Conservation (phyloP, 192 early-diverging fungal genomes). For the Rhizophlyctis rosea region DNA sequence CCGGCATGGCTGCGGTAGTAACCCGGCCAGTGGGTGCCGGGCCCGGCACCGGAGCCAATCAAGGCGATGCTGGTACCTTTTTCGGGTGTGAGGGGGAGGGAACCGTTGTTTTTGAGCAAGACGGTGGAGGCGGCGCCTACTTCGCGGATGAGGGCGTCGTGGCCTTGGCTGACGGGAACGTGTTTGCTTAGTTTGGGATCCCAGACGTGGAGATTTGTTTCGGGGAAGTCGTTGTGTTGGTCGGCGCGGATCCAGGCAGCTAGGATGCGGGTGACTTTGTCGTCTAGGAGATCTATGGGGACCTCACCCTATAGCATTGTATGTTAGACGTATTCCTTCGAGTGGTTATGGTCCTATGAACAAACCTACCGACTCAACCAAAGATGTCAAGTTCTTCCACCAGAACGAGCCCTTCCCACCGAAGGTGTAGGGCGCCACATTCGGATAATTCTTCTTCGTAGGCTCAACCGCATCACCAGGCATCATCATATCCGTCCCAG, state of each 20-base stretch:
- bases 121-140: conserved; percentile 49
- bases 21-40: conserved; percentile 28
- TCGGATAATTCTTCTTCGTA: conserved; percentile 1
- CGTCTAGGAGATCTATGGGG: conserved; percentile 32
- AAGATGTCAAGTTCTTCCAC: too few species aligned
- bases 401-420: too few species aligned
- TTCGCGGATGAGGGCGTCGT: conserved; percentile 35
- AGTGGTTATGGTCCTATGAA: too few species aligned
- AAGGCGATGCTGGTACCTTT: conserved; percentile 36
- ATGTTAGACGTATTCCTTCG: too few species aligned
- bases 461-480: conserved; percentile 19
- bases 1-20: conserved; percentile 28
- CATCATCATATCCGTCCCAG: conserved; percentile 63
- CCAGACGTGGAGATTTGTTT: conserved; percentile 38
- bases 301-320: conserved; percentile 26
- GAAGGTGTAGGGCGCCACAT: conserved; percentile 37
- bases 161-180: conserved; percentile 38
- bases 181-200: too few species aligned
- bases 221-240: conserved; percentile 42
- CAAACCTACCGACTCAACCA: too few species aligned
- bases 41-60: conserved; percentile 42
- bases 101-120: conserved; percentile 46
- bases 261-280: conserved; percentile 51
- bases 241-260: conserved; percentile 39
- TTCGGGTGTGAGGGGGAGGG: conserved; percentile 30